Evolutionary conservation across 768 basidiomycete species (phyloP), one percentile per base, ranked within the genome.

Genomic region (Lactarius pseudohatsudake): DNA sequence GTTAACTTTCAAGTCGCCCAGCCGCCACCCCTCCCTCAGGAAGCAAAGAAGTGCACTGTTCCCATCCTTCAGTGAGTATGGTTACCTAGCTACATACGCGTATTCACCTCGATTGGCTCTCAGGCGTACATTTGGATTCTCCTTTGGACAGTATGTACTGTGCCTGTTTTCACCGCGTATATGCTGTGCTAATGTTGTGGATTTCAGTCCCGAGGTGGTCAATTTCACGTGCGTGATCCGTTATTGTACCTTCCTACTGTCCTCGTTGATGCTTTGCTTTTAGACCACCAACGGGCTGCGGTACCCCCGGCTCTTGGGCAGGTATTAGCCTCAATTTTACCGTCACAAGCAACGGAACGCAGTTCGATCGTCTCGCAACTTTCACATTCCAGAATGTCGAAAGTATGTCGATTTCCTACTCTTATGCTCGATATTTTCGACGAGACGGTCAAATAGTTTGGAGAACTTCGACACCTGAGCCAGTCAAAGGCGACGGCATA

Each of bases 391-490:
- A 90, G 38, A 86, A 90, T 71, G 88, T 89, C 8, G 91, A 92
- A 75, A 90, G 88, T 89, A 71, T 67, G 85, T 73, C 36, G n/a
- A 34, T 32, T 54, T 26, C 28, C 28, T 22, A 3, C 26, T 34
- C 0, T 53, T 32, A n/a, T 36, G 45, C n/a, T 47, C 45, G 10
- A 47, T 47, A 3, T n/a, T 58, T 34, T n/a, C 8, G 10, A 54
- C 40, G 20, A 38, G 20, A 38, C 10, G 54, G 22, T 22, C 16
- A 30, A 53, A 22, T 57, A 90, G 88, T 91, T 59, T 91, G 90
- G 91, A 81, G 91, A 43, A 91, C 88, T 22, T 91, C 89, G 0
- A 92, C 91, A 20, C 86, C 90, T 0, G 91, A 92, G 74, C 91
- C 91, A 0, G 38, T 40, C 15, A 71, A 69, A 16, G 80, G 83